Evolutionary conservation across 768 basidiomycete genomes (phyloP).

Genomic region (Lentinula aciculospora): DNA sequence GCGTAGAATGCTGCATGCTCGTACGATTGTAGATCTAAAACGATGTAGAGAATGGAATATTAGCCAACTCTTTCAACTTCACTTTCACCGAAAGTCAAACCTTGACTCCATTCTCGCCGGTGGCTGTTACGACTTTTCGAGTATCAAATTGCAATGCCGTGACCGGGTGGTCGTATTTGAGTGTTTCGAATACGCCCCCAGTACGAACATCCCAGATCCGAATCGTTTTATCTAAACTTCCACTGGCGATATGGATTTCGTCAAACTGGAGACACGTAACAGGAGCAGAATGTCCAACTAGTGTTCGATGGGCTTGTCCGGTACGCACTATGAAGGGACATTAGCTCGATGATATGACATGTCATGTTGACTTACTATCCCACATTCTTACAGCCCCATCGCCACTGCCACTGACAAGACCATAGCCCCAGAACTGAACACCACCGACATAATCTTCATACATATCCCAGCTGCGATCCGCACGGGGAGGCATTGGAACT

Average conservation of each 20-base stretch:
- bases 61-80: background rate
- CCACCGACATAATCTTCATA: conserved; percentile 97
- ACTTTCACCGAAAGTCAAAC: conserved; percentile 31
- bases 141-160: conserved; percentile 93
- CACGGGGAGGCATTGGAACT: conserved; percentile 80
- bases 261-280: conserved; percentile 96
- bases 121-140: conserved; percentile 86
- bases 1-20: conserved; percentile 78
- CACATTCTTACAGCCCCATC: conserved; percentile 99
- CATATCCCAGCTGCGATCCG: conserved; percentile 90
- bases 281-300: conserved; percentile 89
- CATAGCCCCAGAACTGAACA: conserved; percentile 98
- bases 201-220: conserved; percentile 96
- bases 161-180: conserved; percentile 87
- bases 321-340: conserved; percentile 71
- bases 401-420: conserved; percentile 92
- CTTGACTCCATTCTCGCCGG: conserved; percentile 92
- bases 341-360: background rate
- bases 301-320: conserved; percentile 90
- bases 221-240: conserved; percentile 90
- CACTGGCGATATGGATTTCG: conserved; percentile 88
- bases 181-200: conserved; percentile 81
- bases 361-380: conserved; percentile 73
- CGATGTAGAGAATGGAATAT: background rate
- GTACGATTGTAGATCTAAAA: conserved; percentile 90